Evolutionary conservation across 352 stramenopile species (phyloP).

Genomic region (Globisporangium ultimum): DNA sequence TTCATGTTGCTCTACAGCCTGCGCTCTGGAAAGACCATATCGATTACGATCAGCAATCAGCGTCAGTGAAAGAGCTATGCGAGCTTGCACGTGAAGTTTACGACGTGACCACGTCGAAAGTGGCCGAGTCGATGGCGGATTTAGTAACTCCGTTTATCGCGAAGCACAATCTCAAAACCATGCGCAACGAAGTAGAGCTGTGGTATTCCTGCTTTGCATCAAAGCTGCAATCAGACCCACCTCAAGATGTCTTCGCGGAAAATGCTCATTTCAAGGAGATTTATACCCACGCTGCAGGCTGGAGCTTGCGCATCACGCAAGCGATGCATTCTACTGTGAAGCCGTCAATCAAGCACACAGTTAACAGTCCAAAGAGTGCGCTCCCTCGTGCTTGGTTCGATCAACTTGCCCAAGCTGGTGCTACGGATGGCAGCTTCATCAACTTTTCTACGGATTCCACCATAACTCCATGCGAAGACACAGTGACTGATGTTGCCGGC

Average conservation of each 20-base stretch:
- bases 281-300: constrained; percentile 70
- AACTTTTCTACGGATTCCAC: constrained; percentile 18
- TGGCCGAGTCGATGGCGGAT: constrained; percentile 74
- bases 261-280: constrained; percentile 82
- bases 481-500: constrained; percentile 37
- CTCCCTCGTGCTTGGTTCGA: constrained; percentile 80
- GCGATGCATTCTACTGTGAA: constrained; percentile 81
- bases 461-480: constrained; percentile 44
- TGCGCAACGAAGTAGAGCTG: constrained; percentile 79
- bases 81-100: constrained; percentile 75
- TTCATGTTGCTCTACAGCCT: constrained; percentile 80
- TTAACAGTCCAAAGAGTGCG: constrained; percentile 69
- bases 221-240: constrained; percentile 69
- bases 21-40: constrained; percentile 81
- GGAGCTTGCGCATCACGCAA: constrained; percentile 75
- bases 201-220: constrained; percentile 80
- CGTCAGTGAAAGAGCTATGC: constrained; percentile 70
- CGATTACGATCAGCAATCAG: constrained; percentile 58
- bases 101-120: constrained; percentile 68
- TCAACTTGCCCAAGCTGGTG: constrained; percentile 55
- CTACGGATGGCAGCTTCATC: constrained; percentile 26
- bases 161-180: constrained; percentile 68
- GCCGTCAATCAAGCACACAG: constrained; percentile 50
- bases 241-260: constrained; percentile 73
- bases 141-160: constrained; percentile 62